Base-by-base conservation (phyloP, 768 basidiomycete species). In the Dacryopinax spathularia region DNA sequence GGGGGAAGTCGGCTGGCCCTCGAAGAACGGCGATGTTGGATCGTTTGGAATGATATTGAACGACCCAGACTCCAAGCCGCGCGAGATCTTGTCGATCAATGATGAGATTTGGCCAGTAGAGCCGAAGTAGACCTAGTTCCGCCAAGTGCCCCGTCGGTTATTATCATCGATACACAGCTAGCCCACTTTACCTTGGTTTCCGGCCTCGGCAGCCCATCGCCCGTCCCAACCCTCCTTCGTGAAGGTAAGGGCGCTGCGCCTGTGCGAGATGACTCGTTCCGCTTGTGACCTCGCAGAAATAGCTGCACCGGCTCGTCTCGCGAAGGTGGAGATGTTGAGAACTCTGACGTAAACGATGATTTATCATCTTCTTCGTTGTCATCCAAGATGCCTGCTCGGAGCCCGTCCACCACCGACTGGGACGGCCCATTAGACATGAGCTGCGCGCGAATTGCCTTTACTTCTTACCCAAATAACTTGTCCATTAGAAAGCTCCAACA, bases 61-160 rank as follows among this genome's bases (percentile, higher is more conserved):
- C 35, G 89, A 86, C 48, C 88, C 90, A 39, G 88, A 79, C 67
- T 92, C 90, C 77, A 84, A 83, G 33, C 84, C 86, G 71, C 85
- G 85, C 56, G 89, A 90, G 71, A 92, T 82, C 69, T 76, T 83
- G 71, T 92, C 90, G 64, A 92, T 89, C 65, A 92, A 79, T 68
- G 84, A 87, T 41, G 87, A 88, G 71, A 92, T 91, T 66, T 90
- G 85, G 39, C 84, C 81, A 25, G 86, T 79, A 18, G 88, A 83
- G 68, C 85, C 86, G 73, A 84, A 85, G 73, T 84, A 87, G 65
- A 88, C 82, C 87, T 89, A 61, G 25, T n/a, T n/a, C n/a, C n/a
- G n/a, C n/a, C n/a, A n/a, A n/a, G n/a, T n/a, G n/a, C n/a, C n/a
- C n/a, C n/a, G n/a, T n/a, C n/a, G n/a, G n/a, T n/a, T n/a, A n/a